Evolutionary conservation across 2,329 filamentous ascomycete genomes (phyloP).

Genomic region (Calonectria hawksworthii): DNA sequence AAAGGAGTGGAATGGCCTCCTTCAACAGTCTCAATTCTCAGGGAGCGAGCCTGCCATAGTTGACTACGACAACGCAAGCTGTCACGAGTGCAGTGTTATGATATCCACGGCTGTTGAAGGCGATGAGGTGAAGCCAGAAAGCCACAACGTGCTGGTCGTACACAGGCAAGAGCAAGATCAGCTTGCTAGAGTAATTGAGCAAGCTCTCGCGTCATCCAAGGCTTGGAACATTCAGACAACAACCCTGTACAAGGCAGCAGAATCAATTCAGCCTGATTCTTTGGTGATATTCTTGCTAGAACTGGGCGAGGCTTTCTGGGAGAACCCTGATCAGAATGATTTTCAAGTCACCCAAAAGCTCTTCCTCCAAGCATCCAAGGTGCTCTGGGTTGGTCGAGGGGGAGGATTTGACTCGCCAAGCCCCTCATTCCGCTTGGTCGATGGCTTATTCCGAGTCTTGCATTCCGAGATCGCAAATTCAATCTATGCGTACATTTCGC

Average conservation of each 20-base stretch:
- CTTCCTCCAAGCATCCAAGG: neutral
- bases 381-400: neutral
- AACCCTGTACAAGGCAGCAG: neutral
- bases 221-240: too few species aligned
- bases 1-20: neutral
- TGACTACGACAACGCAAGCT: neutral
- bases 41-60: neutral
- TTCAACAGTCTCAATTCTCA: constrained; percentile 1
- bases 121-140: too few species aligned
- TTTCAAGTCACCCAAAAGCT: neutral
- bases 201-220: neutral
- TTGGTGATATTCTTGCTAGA: neutral
- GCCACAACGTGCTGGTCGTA: neutral
- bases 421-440: neutral
- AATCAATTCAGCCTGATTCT: neutral
- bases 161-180: neutral
- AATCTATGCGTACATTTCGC: neutral
- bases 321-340: neutral
- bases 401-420: neutral
- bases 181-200: neutral
- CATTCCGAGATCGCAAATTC: neutral
- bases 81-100: neutral
- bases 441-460: neutral
- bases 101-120: neutral
- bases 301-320: neutral